A percentile compares a stretch with the other conserved stretches of the same genome.
phyloP scores from a whole-genome alignment of 2,329 filamentous ascomycete genomes.

The Talaromyces sp. region DNA sequence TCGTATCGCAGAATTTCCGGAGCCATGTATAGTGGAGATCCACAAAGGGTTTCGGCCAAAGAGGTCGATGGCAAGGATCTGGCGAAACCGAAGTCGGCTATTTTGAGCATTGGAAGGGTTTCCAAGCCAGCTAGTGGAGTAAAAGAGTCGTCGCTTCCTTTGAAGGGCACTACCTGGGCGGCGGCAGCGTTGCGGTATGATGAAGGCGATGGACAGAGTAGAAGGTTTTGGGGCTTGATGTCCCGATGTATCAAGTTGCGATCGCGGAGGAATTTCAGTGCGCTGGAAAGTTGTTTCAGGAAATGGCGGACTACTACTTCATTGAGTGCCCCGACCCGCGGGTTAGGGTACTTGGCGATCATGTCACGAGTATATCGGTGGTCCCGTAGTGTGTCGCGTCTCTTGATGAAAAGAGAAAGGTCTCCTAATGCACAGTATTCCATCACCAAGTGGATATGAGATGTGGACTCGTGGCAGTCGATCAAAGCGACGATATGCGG shows the following conservation, averaged over 20 bases:
- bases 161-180: conserved; percentile 64
- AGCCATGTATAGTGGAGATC: conserved; percentile 97
- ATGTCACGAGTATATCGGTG: conserved; percentile 83
- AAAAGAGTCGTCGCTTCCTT: conserved; percentile 75
- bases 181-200: conserved; percentile 63
- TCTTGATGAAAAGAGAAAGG: conserved; percentile 93
- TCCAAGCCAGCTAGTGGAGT: conserved; percentile 76
- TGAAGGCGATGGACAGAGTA: conserved; percentile 76
- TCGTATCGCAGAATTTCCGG: conserved; percentile 96
- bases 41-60: conserved; percentile 91
- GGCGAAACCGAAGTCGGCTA: conserved; percentile 98
- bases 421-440: conserved; percentile 97
- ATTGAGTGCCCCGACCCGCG: conserved; percentile 77
- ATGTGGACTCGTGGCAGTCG: conserved; percentile 81
- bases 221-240: conserved; percentile 93
- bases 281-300: conserved; percentile 88
- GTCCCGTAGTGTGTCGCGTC: conserved; percentile 73
- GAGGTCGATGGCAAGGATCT: conserved; percentile 85
- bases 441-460: conserved; percentile 95
- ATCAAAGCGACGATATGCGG: conserved; percentile 96
- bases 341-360: conserved; percentile 88
- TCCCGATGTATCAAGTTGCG: conserved; percentile 92
- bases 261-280: conserved; percentile 79
- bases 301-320: conserved; percentile 97
- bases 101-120: conserved; percentile 91